Conservation (phyloP, 176 grass and related monocot species). For the Raddia distichophylla region DNA sequence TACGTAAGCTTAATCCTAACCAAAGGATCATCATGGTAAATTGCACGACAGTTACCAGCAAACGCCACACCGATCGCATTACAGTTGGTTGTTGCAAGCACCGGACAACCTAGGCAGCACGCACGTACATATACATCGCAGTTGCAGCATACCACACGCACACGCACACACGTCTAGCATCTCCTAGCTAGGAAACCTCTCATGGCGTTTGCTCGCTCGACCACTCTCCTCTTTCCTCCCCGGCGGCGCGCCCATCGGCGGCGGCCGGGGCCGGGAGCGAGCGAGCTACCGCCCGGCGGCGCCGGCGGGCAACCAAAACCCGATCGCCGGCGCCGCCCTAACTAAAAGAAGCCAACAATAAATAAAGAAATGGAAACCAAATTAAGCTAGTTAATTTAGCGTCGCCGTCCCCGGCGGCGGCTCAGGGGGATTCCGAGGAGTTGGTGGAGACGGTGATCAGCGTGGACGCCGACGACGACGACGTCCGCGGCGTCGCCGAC, state of each 20-base stretch:
- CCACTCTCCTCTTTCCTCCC: conserved; percentile 52
- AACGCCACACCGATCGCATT: conserved; percentile 42
- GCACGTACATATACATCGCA: conserved; percentile 32
- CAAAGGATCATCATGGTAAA: neutral
- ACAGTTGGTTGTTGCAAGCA: conserved; percentile 32
- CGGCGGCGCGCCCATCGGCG: neutral
- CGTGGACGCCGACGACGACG: conserved; percentile 69
- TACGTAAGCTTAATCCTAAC: too few species aligned
- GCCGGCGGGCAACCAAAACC: conserved; percentile 68
- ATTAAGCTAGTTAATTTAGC: conserved; percentile 35
- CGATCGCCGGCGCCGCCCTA: conserved; percentile 50
- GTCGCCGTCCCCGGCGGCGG: neutral
- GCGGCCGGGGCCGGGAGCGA: conserved; percentile 39
- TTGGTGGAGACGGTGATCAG: conserved; percentile 69
- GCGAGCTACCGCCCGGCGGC: conserved; percentile 25
- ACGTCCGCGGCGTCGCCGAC: conserved; percentile 56
- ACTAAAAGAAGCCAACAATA: neutral
- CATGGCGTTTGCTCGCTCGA: conserved; percentile 4
- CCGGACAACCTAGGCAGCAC: conserved; percentile 18
- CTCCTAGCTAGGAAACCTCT: conserved; percentile 35
- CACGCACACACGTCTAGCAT: conserved; percentile 11
- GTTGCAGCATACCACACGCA: conserved; percentile 28
- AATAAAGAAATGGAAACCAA: neutral
- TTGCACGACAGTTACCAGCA: conserved; percentile 24
- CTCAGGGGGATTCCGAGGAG: conserved; percentile 64